These are phyloP conservation scores for Monosporascus sp. DNA, from an alignment of 2,329 filamentous ascomycete genomes.

Conservation along the genomic window DNA sequence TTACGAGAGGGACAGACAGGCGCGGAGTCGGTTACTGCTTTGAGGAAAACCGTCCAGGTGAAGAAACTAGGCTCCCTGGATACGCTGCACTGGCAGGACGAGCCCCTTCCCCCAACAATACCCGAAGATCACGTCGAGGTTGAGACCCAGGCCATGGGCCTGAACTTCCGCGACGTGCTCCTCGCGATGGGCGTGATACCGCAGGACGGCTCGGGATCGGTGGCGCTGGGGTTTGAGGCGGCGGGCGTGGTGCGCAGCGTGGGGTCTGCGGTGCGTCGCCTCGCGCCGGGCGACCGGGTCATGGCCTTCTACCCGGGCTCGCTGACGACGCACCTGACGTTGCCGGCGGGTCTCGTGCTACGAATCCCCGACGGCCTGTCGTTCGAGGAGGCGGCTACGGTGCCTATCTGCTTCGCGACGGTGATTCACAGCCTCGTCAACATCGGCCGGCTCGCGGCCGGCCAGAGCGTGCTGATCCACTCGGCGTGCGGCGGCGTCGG, in stretches of 20 bases:
- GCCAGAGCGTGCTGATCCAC: conserved; percentile 16
- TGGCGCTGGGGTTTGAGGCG: conserved; percentile 11
- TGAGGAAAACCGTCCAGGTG: conserved; percentile 10
- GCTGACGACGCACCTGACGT: conserved; percentile 5
- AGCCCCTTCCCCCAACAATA: conserved; percentile 1
- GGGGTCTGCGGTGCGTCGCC: conserved; percentile 7
- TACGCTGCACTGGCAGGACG: conserved; percentile 12
- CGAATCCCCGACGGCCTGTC: conserved; percentile 11
- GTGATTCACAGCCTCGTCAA: conserved; percentile 12
- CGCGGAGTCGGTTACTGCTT: conserved; percentile 1
- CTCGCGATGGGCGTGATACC: conserved; percentile 9
- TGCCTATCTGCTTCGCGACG: conserved; percentile 13
- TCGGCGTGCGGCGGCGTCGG: conserved; percentile 17
- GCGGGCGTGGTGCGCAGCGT: conserved; percentile 8
- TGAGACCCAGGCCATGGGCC: conserved; percentile 10
- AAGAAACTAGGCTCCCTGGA: conserved; percentile 12
- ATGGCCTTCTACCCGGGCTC: conserved; percentile 11
- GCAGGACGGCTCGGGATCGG: conserved; percentile 14
- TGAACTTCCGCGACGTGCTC: conserved; percentile 15
- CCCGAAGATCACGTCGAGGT: conserved; percentile 10
- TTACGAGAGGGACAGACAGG: conserved; percentile 1
- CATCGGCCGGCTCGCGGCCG: conserved; percentile 8
- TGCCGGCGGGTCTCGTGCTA: conserved; percentile 8
- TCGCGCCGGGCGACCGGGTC: conserved; percentile 10
- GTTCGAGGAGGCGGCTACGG: conserved; percentile 11